Evolutionary conservation across 2,329 filamentous ascomycete genomes (phyloP).

Genomic region (Penicillium sp.): DNA sequence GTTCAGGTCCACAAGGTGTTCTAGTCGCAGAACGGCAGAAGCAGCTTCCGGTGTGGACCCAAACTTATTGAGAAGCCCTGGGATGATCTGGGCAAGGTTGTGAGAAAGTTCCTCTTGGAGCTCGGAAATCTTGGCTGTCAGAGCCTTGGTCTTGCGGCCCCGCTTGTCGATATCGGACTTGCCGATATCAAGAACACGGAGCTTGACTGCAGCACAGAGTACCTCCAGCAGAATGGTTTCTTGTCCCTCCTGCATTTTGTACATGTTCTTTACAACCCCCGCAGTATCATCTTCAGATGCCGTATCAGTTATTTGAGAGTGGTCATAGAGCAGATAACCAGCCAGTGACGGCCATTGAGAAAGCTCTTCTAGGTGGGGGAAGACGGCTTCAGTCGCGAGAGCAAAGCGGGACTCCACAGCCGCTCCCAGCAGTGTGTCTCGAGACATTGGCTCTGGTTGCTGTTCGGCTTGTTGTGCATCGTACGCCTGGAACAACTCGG

Average conservation of each 20-base stretch:
- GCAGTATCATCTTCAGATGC: constrained; percentile 59
- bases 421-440: constrained; percentile 55
- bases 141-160: constrained; percentile 56
- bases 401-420: constrained; percentile 77
- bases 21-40: constrained; percentile 77
- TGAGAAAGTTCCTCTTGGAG: constrained; percentile 75
- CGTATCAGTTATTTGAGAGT: constrained; percentile 62
- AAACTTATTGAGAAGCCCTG: constrained; percentile 85
- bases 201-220: constrained; percentile 76
- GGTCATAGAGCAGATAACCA: constrained; percentile 88
- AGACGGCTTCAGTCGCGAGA: constrained; percentile 80
- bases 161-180: constrained; percentile 60
- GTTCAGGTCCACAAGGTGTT: constrained; percentile 81
- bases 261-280: constrained; percentile 65
- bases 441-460: constrained; percentile 26
- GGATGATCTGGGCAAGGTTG: constrained; percentile 74
- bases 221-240: constrained; percentile 85
- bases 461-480: constrained; percentile 59
- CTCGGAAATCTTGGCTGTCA: constrained; percentile 63
- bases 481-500: constrained; percentile 78
- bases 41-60: constrained; percentile 85
- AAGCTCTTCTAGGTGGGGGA: constrained; percentile 76
- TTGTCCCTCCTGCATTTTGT: constrained; percentile 71
- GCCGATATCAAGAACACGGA: constrained; percentile 63
- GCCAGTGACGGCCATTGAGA: constrained; percentile 84